phyloP scores from a whole-genome alignment of 495 filamentous ascomycete species.

The Penicillium diatomitis region DNA sequence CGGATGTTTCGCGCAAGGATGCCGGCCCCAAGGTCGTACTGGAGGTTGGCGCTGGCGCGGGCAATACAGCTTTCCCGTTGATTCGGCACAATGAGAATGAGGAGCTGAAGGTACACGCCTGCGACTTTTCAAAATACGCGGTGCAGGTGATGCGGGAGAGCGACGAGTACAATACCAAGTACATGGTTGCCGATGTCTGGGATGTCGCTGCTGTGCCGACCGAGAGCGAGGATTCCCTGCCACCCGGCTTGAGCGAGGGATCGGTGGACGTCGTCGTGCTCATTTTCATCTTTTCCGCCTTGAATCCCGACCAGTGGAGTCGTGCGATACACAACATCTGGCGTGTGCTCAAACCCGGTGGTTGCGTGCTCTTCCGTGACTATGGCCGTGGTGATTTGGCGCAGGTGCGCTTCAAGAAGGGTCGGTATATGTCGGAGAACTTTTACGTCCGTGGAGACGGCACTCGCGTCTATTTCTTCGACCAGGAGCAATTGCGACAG shows the following conservation, averaged over 20 bases:
- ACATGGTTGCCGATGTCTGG: slow-evolving; percentile 85
- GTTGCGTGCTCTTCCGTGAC: slow-evolving; percentile 84
- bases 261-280: slow-evolving; percentile 85
- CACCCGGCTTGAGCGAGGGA: slow-evolving; percentile 62
- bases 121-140: slow-evolving; percentile 86
- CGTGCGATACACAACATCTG: slow-evolving; percentile 74
- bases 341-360: slow-evolving; percentile 76
- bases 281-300: slow-evolving; percentile 93
- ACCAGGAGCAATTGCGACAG: slow-evolving; percentile 64
- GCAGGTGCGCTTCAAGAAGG: slow-evolving; percentile 93
- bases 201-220: slow-evolving; percentile 57
- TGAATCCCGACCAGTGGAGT: slow-evolving; percentile 77
- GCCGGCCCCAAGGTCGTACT: slow-evolving; percentile 57
- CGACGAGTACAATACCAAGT: slow-evolving; percentile 51
- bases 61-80: slow-evolving; percentile 92
- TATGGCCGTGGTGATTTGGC: slow-evolving; percentile 93
- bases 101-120: slow-evolving; percentile 72
- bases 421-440: slow-evolving; percentile 85
- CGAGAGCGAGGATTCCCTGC: slow-evolving; percentile 39
- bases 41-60: slow-evolving; percentile 91
- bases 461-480: slow-evolving; percentile 96
- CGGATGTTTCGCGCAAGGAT: slow-evolving; percentile 52
- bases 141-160: slow-evolving; percentile 78
- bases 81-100: slow-evolving; percentile 71
- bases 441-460: slow-evolving; percentile 95